Base-by-base conservation (phyloP, 2,329 filamentous ascomycete species). In the Aotearoamyces nothofagi region DNA sequence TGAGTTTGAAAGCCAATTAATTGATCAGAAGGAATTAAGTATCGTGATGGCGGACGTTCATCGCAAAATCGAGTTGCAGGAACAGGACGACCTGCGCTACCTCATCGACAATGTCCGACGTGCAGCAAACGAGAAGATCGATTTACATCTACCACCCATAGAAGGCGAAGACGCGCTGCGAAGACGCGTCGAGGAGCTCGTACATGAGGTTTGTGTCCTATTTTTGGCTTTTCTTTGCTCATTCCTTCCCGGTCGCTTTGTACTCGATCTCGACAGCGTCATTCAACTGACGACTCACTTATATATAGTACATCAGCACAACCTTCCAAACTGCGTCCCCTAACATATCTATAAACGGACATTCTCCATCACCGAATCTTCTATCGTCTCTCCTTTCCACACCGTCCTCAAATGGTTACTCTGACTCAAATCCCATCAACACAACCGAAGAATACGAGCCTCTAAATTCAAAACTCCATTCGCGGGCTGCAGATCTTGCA, bases 51-150 rank as follows among this genome's bases (percentile, higher is more conserved):
- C 46, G 5, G 47, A 51, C 32, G 39, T 39, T 39, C 71, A 83
- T 53, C 74, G 80, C 50, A 78, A 74, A 55, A 78, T 87, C 50
- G 80, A 86, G 56, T 69, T 87, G 29, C 79, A 86, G 56, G 66
- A 68, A n/a, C 68, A 72, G 23, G 70, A 77, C 27, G 80, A 87
- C 53, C 63, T 86, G 17, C 56, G 64, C 32, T 20, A 75, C 53
- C 66, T 87, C 15, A 63, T 79, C 42, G 56, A 63, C 39, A 80
- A 80, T 45, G 69, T 81, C 37, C 71, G 73, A 46, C 63, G 63
- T 50, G 72, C 74, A 32, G 78, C 79, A 8, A 61, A 66, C 24
- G 65, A 69, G 42, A 77, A 72, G 47, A 65, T 87, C 34, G 62
- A 73, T 50, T 63, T 67, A 41, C 70, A 69, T 28, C 71, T 86